Evolutionary conservation across 2,329 filamentous ascomycete species (phyloP).

Genomic region (Penicillium psychrosexuale): DNA sequence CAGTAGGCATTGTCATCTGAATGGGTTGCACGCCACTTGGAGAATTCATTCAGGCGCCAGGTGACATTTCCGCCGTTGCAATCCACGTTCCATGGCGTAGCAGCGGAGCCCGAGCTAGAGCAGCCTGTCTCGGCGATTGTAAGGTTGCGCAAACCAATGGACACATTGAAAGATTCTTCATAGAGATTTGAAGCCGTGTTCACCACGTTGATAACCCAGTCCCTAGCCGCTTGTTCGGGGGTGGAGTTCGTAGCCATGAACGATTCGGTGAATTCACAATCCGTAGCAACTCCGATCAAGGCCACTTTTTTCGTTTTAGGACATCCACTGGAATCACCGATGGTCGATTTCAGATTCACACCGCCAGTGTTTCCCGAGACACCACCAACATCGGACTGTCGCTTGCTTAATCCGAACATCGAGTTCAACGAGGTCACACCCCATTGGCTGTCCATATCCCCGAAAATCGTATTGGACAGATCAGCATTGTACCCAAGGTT

Average conservation of each 20-base stretch:
- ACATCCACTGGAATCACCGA: slow-evolving; percentile 81
- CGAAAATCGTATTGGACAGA: slow-evolving; percentile 65
- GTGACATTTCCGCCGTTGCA: slow-evolving; percentile 64
- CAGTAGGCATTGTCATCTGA: slow-evolving; percentile 85
- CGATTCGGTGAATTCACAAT: slow-evolving; percentile 77
- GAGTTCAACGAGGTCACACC: slow-evolving; percentile 60
- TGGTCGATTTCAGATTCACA: slow-evolving; percentile 72
- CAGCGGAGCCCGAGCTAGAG: slow-evolving; percentile 62
- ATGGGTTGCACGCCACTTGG: slow-evolving; percentile 75
- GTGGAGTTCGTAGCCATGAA: slow-evolving; percentile 53
- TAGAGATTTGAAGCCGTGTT: slow-evolving; percentile 85
- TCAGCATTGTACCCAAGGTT: slow-evolving; percentile 74
- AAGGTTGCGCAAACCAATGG: slow-evolving; percentile 81
- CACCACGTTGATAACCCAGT: slow-evolving; percentile 77
- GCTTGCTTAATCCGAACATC: slow-evolving; percentile 64
- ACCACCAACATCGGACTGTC: slow-evolving; percentile 64
- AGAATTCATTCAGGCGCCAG: slow-evolving; percentile 81
- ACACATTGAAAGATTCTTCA: slow-evolving; percentile 91
- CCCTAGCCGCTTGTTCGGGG: slow-evolving; percentile 59
- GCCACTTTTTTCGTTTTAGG: slow-evolving; percentile 88
- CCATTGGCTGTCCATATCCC: slow-evolving; percentile 53
- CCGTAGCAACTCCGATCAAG: slow-evolving; percentile 84
- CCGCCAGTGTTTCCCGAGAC: slow-evolving; percentile 72
- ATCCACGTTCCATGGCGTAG: slow-evolving; percentile 78
- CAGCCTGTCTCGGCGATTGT: slow-evolving; percentile 74